A percentile compares a stretch with the other conserved stretches of the same genome.
Evolutionary conservation across 177 flowering plant genomes (phyloP).

Genomic region (Vitis hybrid): DNA sequence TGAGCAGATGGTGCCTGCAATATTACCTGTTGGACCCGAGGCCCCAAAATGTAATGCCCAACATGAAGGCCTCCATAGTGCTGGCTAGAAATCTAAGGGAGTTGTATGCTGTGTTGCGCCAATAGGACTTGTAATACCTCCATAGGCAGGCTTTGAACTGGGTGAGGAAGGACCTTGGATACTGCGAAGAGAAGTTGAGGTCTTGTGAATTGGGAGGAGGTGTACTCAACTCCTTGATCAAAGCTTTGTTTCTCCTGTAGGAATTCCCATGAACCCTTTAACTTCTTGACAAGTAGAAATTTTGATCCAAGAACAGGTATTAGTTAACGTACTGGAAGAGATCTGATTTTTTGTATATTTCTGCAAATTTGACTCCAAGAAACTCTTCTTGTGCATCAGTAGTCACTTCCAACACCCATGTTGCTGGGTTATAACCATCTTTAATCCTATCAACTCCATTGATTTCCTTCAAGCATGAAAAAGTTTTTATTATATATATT

Average conservation of each 20-base stretch:
- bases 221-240: slow-evolving; percentile 27
- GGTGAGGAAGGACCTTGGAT: slow-evolving; percentile 24
- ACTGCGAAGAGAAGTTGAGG: slow-evolving; percentile 28
- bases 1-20: slow-evolving; percentile 3
- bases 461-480: not conserved
- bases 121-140: slow-evolving; percentile 34
- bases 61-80: slow-evolving; percentile 22
- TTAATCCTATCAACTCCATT: slow-evolving; percentile 29
- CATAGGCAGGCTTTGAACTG: slow-evolving; percentile 38
- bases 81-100: slow-evolving; percentile 28
- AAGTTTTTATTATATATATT: not conserved
- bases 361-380: slow-evolving; percentile 26
- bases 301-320: not conserved
- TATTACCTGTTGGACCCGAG: slow-evolving; percentile 30
- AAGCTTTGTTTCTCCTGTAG: slow-evolving; percentile 31
- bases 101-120: slow-evolving; percentile 36
- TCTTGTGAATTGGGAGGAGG: slow-evolving; percentile 31
- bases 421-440: slow-evolving; percentile 41
- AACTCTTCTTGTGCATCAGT: slow-evolving; percentile 25
- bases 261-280: not conserved
- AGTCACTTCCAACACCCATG: slow-evolving; percentile 45
- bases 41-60: slow-evolving; percentile 31
- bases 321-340: slow-evolving; percentile 16
- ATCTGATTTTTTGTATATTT: slow-evolving; percentile 30
- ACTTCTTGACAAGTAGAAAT: slow-evolving; percentile 6